These are phyloP conservation scores for Starmerella bacillaris DNA, from an alignment of 805 yeast species.

Conservation along the genomic window DNA sequence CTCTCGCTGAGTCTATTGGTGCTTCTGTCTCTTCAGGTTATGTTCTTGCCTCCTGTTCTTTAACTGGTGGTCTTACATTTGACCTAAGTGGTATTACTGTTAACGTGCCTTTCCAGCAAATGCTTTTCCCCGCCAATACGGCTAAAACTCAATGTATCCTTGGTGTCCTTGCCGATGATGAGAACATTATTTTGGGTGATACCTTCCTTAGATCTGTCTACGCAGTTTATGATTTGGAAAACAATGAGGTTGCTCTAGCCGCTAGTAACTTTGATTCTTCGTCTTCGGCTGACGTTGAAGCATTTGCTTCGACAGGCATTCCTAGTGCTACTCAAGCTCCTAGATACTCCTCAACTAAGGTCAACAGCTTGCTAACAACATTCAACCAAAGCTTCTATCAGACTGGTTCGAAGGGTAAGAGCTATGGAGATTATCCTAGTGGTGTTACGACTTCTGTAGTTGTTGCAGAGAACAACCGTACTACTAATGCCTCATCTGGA, in stretches of 20 bases:
- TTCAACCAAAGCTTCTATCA: not conserved
- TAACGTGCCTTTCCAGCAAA: conserved; percentile 27
- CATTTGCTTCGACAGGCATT: conserved; percentile 16
- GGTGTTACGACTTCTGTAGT: not conserved
- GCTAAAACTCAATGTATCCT: conserved; percentile 12
- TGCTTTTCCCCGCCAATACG: conserved; percentile 9
- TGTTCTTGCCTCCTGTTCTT: conserved; percentile 27
- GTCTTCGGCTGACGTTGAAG: conserved; percentile 17
- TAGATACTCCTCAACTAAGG: conserved; percentile 11
- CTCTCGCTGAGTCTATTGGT: conserved; percentile 24
- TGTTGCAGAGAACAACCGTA: not conserved
- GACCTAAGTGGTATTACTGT: conserved; percentile 36
- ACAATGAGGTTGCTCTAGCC: conserved; percentile 38
- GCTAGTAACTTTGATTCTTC: conserved; percentile 23
- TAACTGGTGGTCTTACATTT: conserved; percentile 24
- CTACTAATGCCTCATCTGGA: not conserved
- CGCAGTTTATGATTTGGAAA: conserved; percentile 48
- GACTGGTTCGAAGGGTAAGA: not conserved
- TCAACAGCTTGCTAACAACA: conserved; percentile 3
- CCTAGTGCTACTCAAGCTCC: conserved; percentile 19
- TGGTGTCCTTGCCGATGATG: conserved; percentile 18
- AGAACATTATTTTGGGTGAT: conserved; percentile 40
- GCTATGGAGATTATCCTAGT: not conserved
- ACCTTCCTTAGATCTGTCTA: conserved; percentile 47
- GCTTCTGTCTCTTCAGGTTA: conserved; percentile 27